Base-by-base conservation (phyloP, 768 basidiomycete genomes). In the Lactarius trivialis region DNA sequence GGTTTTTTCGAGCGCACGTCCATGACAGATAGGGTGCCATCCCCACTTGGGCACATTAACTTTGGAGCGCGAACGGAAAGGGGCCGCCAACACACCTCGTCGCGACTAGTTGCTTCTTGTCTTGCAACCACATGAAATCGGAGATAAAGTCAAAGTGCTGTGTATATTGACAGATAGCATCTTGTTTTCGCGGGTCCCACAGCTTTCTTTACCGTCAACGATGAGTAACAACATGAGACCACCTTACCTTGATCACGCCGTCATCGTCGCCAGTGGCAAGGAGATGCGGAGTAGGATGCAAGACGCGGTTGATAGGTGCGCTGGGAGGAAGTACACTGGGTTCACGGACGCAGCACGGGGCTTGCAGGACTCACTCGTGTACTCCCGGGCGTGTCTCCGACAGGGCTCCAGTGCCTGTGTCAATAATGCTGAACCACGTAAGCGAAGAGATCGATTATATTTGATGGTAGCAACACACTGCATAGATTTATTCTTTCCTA, bases 111-210 rank as follows among this genome's bases (percentile, higher is more conserved):
- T 93, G 91, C 65, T 84, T 88, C 64, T 78, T 79, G 67, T 80
- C 79, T 39, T 82, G 82, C 59, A 93, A 72, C 84, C 89, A 97
- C 41, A 90, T 75, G 73, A 97, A 93, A 72, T 94, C 93, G 39
- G 92, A 89, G 60, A 97, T 93, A 70, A 93, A 97, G 74, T 97
- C 94, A 71, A 88, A 93, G 69, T 98, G 95, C 55, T 97, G 95
- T 33, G 76, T 83, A 70, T 93, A 93, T 21, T 79, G 76, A 37
- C 86, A 81, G 19, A 88, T 75, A 50, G 80, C 78, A 9, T 85
- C 85, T 55, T 77, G 75, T 69, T 85, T 81, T 61, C 93, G 79
- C 24, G 89, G 85, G 71, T 97, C 94, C 94, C 94, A 97, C 28
- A 98, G 79, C 94, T 97, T 68, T 48, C 9, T 36, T 7, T 21